These are phyloP conservation scores for Coelastrella sp. DNA, from an alignment of 139 green algal species.

Conservation along the genomic window DNA sequence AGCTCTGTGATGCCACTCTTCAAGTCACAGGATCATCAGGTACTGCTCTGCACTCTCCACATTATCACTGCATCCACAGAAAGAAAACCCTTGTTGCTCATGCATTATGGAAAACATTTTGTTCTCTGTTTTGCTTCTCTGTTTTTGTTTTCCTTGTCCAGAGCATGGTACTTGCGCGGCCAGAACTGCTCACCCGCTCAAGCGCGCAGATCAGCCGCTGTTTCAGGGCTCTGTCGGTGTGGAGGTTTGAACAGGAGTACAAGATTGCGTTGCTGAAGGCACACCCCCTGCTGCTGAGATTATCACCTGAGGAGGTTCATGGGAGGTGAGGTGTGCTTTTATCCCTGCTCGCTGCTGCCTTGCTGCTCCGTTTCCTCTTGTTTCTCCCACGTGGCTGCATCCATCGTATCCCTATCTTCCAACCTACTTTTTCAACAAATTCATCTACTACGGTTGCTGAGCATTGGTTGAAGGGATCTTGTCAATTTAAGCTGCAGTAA, in stretches of 20 bases:
- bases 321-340: conserved; percentile 18
- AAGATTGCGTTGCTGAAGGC: conserved; percentile 50
- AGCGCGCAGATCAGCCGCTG: background rate
- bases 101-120: too few relatives aligned
- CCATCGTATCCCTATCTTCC: too few relatives aligned
- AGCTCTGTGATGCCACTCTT: too few relatives aligned
- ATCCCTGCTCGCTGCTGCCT: background rate
- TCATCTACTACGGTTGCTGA: too few relatives aligned
- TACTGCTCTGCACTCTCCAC: too few relatives aligned
- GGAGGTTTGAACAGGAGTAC: conserved; percentile 45
- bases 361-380: background rate
- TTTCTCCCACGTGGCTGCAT: background rate
- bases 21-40: too few relatives aligned
- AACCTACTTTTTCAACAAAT: too few relatives aligned
- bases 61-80: too few relatives aligned
- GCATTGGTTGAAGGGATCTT: background rate
- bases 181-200: conserved; percentile 51
- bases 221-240: conserved; percentile 61
- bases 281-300: conserved; percentile 59
- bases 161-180: conserved; percentile 36
- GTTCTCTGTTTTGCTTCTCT: background rate
- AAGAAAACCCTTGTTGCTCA: too few relatives aligned
- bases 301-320: conserved; percentile 61
- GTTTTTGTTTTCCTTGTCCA: background rate
- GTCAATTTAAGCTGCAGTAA: too few relatives aligned